These are phyloP conservation scores for Apiospora hydei DNA, from an alignment of 2,329 filamentous ascomycete genomes.

Conservation along the genomic window DNA sequence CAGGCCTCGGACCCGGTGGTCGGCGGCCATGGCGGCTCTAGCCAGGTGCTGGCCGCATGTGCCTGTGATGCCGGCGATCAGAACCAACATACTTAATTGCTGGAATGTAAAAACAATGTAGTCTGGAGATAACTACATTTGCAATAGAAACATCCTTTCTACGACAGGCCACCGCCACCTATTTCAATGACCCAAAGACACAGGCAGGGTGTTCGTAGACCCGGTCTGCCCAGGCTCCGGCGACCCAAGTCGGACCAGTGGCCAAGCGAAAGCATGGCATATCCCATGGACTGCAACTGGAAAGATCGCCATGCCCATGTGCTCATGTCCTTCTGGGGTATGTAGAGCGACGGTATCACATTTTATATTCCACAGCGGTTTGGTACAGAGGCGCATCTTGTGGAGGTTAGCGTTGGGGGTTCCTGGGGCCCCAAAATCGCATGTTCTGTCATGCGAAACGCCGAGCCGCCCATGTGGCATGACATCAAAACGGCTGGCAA, in stretches of 20 bases:
- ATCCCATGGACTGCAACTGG: background rate
- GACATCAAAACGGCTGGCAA: background rate
- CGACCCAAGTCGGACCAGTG: background rate
- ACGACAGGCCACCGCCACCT: background rate
- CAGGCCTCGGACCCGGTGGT: constrained; percentile 45
- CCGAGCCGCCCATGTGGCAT: constrained; percentile 11
- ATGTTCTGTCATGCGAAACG: background rate
- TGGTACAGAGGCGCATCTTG: background rate
- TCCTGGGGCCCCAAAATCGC: background rate
- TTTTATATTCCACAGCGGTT: background rate
- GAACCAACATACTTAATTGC: constrained; percentile 42
- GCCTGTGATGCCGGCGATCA: constrained; percentile 47
- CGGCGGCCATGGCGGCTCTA: constrained; percentile 35
- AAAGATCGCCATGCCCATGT: background rate
- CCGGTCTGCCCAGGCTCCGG: background rate
- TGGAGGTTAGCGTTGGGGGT: background rate
- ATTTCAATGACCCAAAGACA: too few relatives aligned
- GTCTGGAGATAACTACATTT: background rate
- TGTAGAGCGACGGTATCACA: background rate
- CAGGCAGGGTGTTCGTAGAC: background rate
- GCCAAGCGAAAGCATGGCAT: background rate
- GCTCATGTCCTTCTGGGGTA: background rate
- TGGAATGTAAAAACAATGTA: background rate
- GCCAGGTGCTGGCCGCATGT: constrained; percentile 43
- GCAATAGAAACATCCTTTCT: background rate